These are phyloP conservation scores for Trypanosoma conorhini DNA, from an alignment of 208 protist genomes.

Conservation along the genomic window DNA sequence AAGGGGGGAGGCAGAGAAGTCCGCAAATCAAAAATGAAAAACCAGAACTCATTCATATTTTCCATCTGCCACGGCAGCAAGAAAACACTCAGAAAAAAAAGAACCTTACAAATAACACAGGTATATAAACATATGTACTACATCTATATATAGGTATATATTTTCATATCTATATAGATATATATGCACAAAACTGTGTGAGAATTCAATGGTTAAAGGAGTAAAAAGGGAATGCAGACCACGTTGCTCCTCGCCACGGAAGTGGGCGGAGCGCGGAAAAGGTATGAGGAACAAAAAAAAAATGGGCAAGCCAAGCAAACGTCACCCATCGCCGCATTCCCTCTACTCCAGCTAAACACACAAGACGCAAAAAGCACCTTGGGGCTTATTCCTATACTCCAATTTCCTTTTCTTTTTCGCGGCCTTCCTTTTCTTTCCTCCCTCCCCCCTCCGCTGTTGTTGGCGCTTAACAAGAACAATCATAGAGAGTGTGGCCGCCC, in stretches of 20 bases:
- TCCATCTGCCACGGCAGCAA: too few species aligned
- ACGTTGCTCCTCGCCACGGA: not conserved
- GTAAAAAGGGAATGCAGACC: not conserved
- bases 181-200: not conserved
- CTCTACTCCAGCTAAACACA: not conserved
- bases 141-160: too few species aligned
- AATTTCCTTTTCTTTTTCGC: constrained; percentile 1
- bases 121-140: not conserved
- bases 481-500: not conserved
- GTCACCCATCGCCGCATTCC: not conserved
- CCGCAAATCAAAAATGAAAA: not conserved
- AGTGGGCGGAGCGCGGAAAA: not conserved
- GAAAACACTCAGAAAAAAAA: not conserved
- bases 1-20: not conserved
- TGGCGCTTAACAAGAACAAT: not conserved
- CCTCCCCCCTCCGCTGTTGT: not conserved
- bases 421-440: not conserved
- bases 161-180: too few species aligned
- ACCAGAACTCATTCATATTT: not conserved
- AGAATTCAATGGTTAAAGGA: not conserved
- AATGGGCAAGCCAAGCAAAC: not conserved
- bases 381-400: not conserved
- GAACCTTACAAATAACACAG: not conserved
- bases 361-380: not conserved
- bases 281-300: not conserved